Base-by-base conservation (phyloP, 768 basidiomycete species). In the Clavulina sp. region DNA sequence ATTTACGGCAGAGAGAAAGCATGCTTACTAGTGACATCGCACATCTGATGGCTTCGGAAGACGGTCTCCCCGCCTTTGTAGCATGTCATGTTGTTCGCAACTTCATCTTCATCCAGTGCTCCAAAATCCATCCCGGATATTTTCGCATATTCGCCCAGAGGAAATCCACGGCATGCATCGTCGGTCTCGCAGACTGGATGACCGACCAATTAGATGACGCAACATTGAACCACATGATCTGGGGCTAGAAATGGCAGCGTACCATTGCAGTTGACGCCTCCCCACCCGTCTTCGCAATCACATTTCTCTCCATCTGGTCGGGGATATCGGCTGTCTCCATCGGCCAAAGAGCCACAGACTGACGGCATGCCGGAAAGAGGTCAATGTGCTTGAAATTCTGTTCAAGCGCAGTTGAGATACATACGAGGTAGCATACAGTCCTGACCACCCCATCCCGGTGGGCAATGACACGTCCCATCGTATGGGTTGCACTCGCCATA, bases 191-290 rank as follows among this genome's bases (percentile, higher is more conserved):
- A 99, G 2, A 96, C 93, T 96, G 51, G 24, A 36, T 0, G 19
- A 16, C 16, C 26, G 3, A 28, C 18, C 2, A 13, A 52, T 52
- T 38, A 16, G 26, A 46, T 46, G 32, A 26, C 49, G n/a, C 26
- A 49, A 41, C 38, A n/a, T n/a, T n/a, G n/a, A n/a, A n/a, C n/a
- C n/a, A n/a, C n/a, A n/a, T n/a, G n/a, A n/a, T n/a, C n/a, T n/a
- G n/a, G n/a, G n/a, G n/a, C n/a, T 4, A 4, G 26, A 48, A 7
- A 29, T 28, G 29, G 18, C 24, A 6, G 5, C 76, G 52, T 49
- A 91, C 92, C 91, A 67, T 99, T 97, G 69, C 95, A 99, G 62
- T 96, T 97, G 55, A 96, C 81, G 13, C 95, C 93, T 38, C 74
- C 74, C 93, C 93, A 99, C 0, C 91, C 93, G 1, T 91, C 87